Conservation (phyloP, 208 protist genomes). For the Trichomonas tenax region DNA sequence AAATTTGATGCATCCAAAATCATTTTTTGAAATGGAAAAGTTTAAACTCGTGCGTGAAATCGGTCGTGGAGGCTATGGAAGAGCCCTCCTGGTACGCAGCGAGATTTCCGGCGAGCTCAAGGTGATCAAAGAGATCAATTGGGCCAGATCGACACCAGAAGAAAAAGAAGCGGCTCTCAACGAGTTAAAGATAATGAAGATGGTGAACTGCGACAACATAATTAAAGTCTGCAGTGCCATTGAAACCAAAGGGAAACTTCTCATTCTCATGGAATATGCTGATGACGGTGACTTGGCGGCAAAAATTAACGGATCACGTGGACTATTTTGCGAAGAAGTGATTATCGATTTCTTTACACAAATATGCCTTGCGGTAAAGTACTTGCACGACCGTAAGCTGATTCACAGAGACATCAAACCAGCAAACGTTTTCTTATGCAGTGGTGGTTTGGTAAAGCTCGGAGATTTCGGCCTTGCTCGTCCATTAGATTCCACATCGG, state of each 20-base stretch:
- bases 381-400: constrained; percentile 49
- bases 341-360: constrained; percentile 30
- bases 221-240: neutral
- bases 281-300: neutral
- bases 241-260: neutral
- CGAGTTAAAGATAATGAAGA: neutral
- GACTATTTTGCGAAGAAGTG: neutral
- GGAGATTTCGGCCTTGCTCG: constrained; percentile 24
- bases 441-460: constrained; percentile 14
- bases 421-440: constrained; percentile 19
- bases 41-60: neutral
- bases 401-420: constrained; percentile 45
- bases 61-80: neutral
- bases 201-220: neutral
- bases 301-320: neutral
- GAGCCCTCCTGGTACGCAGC: neutral
- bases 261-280: neutral
- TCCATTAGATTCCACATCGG: neutral
- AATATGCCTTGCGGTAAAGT: constrained; percentile 44
- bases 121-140: neutral
- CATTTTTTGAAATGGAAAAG: neutral
- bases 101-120: neutral
- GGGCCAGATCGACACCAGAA: neutral
- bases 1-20: neutral
- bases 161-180: neutral